Evolutionary conservation across 1,284 basidiomycete genomes (phyloP).

Genomic region (Papiliotrema nemorosa): DNA sequence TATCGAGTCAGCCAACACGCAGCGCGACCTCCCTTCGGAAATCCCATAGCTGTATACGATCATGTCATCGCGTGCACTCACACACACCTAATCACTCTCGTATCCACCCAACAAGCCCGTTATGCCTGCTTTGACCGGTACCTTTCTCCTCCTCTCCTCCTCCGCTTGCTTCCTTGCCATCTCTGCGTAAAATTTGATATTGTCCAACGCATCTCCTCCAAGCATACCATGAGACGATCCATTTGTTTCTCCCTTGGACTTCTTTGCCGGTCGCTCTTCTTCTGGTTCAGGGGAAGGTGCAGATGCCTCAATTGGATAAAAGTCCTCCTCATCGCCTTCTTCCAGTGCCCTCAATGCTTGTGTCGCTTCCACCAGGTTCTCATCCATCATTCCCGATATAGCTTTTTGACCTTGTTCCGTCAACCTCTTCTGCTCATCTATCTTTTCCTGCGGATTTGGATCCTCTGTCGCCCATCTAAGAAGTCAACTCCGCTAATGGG

Average conservation of each 20-base stretch:
- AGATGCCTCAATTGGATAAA: conserved; percentile 43
- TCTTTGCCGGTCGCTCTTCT: conserved; percentile 49
- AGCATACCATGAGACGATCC: conserved; percentile 56
- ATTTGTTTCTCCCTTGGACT: conserved; percentile 7
- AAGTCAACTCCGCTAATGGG: conserved; percentile 5
- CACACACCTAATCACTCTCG: conserved; percentile 36
- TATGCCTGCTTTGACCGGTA: conserved; percentile 17
- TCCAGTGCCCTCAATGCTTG: conserved; percentile 75
- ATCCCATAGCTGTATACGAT: too few relatives aligned
- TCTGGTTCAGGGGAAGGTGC: conserved; percentile 11
- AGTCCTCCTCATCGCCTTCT: conserved; percentile 54
- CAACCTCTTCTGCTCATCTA: conserved; percentile 73
- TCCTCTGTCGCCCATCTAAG: conserved; percentile 89
- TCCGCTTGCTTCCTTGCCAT: conserved; percentile 33
- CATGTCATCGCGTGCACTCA: too few relatives aligned
- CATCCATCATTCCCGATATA: conserved; percentile 64
- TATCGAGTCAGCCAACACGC: too few relatives aligned
- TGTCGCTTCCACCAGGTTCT: conserved; percentile 79
- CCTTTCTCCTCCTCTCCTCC: conserved; percentile 25
- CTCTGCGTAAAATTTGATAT: conserved; percentile 69
- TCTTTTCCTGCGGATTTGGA: conserved; percentile 83
- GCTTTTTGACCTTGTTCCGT: conserved; percentile 78
- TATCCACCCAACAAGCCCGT: conserved; percentile 31
- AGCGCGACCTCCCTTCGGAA: too few relatives aligned
- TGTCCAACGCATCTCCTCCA: conserved; percentile 73